Conservation (phyloP, 805 yeast genomes). For the Starmerella khaoyaiensis region DNA sequence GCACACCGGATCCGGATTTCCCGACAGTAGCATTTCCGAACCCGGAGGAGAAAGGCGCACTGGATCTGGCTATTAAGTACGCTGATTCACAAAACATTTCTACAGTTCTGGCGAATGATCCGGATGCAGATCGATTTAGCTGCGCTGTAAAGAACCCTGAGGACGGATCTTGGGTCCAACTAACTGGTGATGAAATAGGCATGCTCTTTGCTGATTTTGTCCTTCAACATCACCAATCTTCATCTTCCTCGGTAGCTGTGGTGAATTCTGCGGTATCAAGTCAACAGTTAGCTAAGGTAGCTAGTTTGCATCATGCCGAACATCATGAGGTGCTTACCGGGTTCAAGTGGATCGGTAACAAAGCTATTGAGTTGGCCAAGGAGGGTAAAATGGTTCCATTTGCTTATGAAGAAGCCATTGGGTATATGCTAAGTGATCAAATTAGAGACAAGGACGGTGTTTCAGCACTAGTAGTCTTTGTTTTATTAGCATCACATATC, state of each 20-base stretch:
- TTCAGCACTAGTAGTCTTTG: conserved; percentile 60
- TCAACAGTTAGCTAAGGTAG: conserved; percentile 60
- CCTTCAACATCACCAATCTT: conserved; percentile 20
- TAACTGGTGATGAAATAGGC: conserved; percentile 88
- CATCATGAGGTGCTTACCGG: conserved; percentile 84
- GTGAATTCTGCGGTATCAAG: conserved; percentile 89
- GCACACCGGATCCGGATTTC: conserved; percentile 68
- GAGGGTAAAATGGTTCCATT: conserved; percentile 65
- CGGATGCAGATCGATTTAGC: conserved; percentile 92
- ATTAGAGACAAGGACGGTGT: conserved; percentile 89
- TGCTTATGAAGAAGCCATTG: conserved; percentile 92
- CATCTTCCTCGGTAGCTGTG: conserved; percentile 34
- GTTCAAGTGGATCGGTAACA: conserved; percentile 94
- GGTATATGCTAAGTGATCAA: conserved; percentile 57
- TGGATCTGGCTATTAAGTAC: conserved; percentile 49
- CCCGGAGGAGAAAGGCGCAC: conserved; percentile 86
- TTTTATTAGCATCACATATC: conserved; percentile 55
- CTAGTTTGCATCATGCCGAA: conserved; percentile 44
- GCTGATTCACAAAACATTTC: conserved; percentile 43
- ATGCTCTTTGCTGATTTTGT: conserved; percentile 61
- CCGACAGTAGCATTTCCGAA: conserved; percentile 83
- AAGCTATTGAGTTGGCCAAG: conserved; percentile 56
- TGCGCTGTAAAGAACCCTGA: conserved; percentile 46
- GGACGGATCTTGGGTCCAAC: conserved; percentile 50
- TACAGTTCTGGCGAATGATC: conserved; percentile 80